Base-by-base conservation (phyloP, 1,284 basidiomycete species). In the Mycosarcoma maydis region DNA sequence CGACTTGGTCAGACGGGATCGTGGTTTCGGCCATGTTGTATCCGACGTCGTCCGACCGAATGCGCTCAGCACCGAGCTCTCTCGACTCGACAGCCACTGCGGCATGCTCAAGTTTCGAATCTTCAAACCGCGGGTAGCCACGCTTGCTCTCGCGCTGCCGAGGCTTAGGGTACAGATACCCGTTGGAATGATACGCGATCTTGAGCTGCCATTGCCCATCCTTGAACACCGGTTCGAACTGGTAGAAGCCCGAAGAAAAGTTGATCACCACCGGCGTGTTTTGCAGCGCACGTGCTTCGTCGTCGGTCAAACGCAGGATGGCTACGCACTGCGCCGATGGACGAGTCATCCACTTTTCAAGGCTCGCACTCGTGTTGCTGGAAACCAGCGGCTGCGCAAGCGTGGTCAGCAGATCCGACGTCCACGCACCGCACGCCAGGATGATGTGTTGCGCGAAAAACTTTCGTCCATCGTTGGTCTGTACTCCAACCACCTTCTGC, bases 371-470 rank as follows among this genome's bases (percentile, higher is more conserved):
- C n/a, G n/a, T n/a, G n/a, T n/a, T n/a, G n/a, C n/a, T n/a, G n/a
- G n/a, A n/a, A n/a, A n/a, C n/a, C n/a, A n/a, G n/a, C n/a, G n/a
- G n/a, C n/a, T n/a, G n/a, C n/a, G n/a, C n/a, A n/a, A 94, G 91
- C 1, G 89, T 22, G 10, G 64, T 26, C 14, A 94, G 91, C 1
- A 89, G 83, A 0, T 90, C 89, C 3, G 89, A 87, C 0, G 92
- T 92, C 94, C 93, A 93, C 6, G 91, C 87, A 22, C 92, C 92
- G 7, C 88, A 84, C 13, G 90, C 87, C 29, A 93, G 78, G 22
- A 93, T 84, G 6, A 90, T 85, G 26, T 86, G 66, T 34, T 87
- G 85, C 0, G 87, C 89, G 4, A 20, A 11, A 65, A 87, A 86
- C 11, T 75, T 73, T 20, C 85, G 85, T 1, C 89, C 91, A 76